These are phyloP conservation scores for Melampsora americana DNA, from an alignment of 1,284 basidiomycete species.

Conservation along the genomic window DNA sequence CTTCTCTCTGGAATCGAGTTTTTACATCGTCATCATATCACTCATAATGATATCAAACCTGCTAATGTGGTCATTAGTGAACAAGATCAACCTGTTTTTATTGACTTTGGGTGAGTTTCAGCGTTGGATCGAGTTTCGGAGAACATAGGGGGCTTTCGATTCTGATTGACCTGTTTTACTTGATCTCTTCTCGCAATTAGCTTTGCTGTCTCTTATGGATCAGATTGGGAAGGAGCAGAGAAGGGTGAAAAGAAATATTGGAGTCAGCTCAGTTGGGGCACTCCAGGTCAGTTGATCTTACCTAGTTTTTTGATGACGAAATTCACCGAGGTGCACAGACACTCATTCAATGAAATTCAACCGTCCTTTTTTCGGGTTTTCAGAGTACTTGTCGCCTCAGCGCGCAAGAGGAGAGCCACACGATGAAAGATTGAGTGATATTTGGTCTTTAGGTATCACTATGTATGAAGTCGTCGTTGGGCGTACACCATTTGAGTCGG, in stretches of 20 bases:
- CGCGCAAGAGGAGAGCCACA: constrained; percentile 78
- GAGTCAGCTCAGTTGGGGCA: constrained; percentile 69
- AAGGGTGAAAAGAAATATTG: constrained; percentile 24
- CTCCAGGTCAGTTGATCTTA: constrained; percentile 64
- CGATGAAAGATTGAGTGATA: constrained; percentile 84
- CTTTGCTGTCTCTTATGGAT: constrained; percentile 16
- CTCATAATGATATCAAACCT: constrained; percentile 92
- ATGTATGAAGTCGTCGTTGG: constrained; percentile 88
- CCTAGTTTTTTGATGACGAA: too few relatives aligned
- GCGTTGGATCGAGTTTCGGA: neutral
- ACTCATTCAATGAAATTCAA: too few relatives aligned
- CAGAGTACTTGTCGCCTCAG: constrained; percentile 79
- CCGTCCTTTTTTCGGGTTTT: constrained; percentile 30
- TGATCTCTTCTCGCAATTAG: neutral
- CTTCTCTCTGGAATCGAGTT: constrained; percentile 84
- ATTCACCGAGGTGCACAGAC: too few relatives aligned
- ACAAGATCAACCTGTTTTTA: constrained; percentile 30
- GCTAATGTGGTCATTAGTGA: constrained; percentile 50
- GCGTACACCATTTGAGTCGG: constrained; percentile 82
- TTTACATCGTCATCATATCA: constrained; percentile 77
- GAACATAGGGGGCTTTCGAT: neutral
- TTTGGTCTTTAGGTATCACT: constrained; percentile 87
- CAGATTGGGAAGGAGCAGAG: neutral
- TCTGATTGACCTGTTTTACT: neutral
- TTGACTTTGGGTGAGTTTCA: constrained; percentile 35